Base-by-base conservation (phyloP, 805 yeast genomes). In the Ogataea populi-albae region DNA sequence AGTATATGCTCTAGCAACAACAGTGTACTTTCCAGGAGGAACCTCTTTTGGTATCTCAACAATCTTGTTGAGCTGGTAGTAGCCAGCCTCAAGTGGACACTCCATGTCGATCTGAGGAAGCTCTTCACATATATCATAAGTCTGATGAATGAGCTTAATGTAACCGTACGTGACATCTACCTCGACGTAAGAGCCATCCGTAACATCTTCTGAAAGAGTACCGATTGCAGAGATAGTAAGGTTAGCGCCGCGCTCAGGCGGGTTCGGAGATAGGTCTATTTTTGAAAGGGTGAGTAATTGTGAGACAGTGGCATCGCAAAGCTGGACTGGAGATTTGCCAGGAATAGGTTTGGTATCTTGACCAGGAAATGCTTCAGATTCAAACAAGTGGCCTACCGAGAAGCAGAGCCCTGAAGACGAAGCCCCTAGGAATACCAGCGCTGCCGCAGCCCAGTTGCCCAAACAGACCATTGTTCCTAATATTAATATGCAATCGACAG, bases 131-230 rank as follows among this genome's bases (percentile, higher is more conserved):
- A 93, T 68, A 60, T 93, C 98, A 59, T 81, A 85, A n/a, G 94
- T 86, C 58, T 88, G 91, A 50, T 86, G 82, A 35, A 93, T 65
- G 39, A 93, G 71, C 50, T 84, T 84, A 62, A 93, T 89, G 65
- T 84, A 89, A 5, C 98, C 98, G 54, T 88, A 83, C 47, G 85
- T 75, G 15, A 93, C 98, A 48, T 87, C 94, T 19, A 93, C 91
- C 48, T 89, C 96, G 33, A 93, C 94, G 53, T 89, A 93, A 0
- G 98, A 86, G 22, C 98, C 98, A 14, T 86, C 91, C 19, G 60
- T 75, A 23, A 93, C 66, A 6, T 67, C 68, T 33, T 70, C 57
- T 16, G 65, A 41, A 34, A 91, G 63, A 23, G 57, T 57, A 3
- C 96, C 98, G 4, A 67, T 59, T 3, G 96, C 98, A 15, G 71